Percentiles rank a stretch among this genome's conserved stretches.
Evolutionary conservation across 805 yeast species (phyloP).

Genomic region (Metschnikowia proteae): DNA sequence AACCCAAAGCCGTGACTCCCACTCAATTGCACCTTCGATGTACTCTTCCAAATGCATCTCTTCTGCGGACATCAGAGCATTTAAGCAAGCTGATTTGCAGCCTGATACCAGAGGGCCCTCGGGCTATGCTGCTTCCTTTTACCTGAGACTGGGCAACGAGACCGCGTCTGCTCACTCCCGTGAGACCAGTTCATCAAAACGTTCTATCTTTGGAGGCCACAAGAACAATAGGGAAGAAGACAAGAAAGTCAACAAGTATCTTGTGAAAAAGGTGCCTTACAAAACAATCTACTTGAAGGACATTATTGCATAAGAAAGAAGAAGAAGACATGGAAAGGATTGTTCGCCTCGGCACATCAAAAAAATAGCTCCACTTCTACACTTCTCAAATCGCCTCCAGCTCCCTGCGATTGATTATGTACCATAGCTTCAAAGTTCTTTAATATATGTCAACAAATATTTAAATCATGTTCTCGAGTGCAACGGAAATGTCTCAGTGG

Average conservation of each 20-base stretch:
- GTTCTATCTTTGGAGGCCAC: not conserved
- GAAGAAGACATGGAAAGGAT: constrained; percentile 1
- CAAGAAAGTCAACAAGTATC: constrained; percentile 24
- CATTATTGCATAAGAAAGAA: constrained; percentile 6
- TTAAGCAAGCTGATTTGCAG: not conserved
- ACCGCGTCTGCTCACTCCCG: constrained; percentile 1
- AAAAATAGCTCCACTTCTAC: constrained; percentile 1
- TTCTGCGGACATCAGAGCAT: constrained; percentile 13
- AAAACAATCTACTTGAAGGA: constrained; percentile 18
- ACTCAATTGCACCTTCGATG: constrained; percentile 6
- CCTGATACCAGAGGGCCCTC: not conserved
- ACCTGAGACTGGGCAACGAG: constrained; percentile 7
- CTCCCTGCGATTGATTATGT: constrained; percentile 2
- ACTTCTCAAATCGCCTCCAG: not conserved
- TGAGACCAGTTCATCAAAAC: not conserved
- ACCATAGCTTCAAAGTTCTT: not conserved
- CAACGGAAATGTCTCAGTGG: not conserved
- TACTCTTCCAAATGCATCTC: constrained; percentile 13
- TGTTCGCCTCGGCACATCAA: constrained; percentile 12
- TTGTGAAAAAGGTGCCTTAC: constrained; percentile 24
- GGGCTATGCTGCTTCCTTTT: constrained; percentile 12
- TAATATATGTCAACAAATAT: not conserved
- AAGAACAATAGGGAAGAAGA: constrained; percentile 5
- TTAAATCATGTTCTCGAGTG: not conserved
- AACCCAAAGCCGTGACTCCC: not conserved